Evolutionary conservation across 257 asterid species (phyloP), one percentile per base, ranked within the genome.

Genomic region (Solanum sejunctum): DNA sequence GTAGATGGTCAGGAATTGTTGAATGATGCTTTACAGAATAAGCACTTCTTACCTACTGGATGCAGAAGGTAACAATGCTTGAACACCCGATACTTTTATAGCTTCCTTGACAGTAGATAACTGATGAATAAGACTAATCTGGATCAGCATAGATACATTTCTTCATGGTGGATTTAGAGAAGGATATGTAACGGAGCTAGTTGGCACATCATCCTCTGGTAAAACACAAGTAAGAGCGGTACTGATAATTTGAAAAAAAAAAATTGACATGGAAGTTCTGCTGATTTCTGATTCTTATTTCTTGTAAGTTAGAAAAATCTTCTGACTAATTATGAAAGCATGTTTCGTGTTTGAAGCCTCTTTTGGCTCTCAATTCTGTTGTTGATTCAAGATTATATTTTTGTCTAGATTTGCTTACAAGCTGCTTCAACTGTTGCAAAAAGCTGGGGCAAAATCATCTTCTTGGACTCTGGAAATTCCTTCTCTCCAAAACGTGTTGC

Each of bases 191-290:
- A 92, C 92, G 2, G 99, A 95, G 93, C 90, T 95, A 84, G 98
- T 94, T 78, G 98, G 99, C 80, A 94, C 96, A 77, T 93, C 99
- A 64, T 92, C 97, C 84, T 95, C 98, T 41, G 91, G 98, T 86
- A 95, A 95, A 93, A 95, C 99, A 84, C 99, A 94, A 91, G 99
- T 94, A 92, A 63, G 90, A 49, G 52, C 39, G 32, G 32, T 45
- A 28, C 36, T 20, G 12, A 49, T 9, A 89, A 45, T 71, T 83
- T 41, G 61, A 2, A 2, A 2, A 32, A 32, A 32, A 32, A 32
- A 32, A 32, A 2, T 32, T 32, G 36, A 32, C 82, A 51, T 23
- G 49, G 83, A 70, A 86, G 28, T 86, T 66, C 26, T 56, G 61
- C 20, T 75, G 79, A 52, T 77, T 23, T 32, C 26, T 52, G 63